Evolutionary conservation across 140 eudicot genomes (phyloP).

Genomic region (Bidens hawaiensis): DNA sequence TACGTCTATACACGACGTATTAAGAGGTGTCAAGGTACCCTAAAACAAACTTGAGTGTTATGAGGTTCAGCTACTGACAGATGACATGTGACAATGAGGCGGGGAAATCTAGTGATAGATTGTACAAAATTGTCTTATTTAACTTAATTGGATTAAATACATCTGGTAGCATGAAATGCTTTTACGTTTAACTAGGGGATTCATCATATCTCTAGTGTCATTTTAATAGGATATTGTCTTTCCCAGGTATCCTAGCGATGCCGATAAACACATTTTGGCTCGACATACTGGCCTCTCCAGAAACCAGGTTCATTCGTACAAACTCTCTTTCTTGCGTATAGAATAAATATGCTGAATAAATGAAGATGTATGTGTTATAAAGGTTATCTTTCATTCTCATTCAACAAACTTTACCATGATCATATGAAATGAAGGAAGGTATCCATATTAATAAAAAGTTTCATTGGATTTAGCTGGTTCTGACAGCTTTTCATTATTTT

Average conservation of each 20-base stretch:
- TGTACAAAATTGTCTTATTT: conserved; percentile 38
- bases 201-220: conserved; percentile 13
- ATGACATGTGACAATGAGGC: conserved; percentile 15
- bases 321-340: background rate
- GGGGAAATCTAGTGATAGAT: conserved; percentile 15
- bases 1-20: too few relatives aligned
- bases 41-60: background rate
- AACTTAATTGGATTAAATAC: conserved; percentile 11
- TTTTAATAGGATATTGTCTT: conserved; percentile 33
- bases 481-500: too few relatives aligned
- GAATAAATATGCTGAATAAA: background rate
- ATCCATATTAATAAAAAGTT: background rate
- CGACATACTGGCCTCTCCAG: conserved; percentile 98
- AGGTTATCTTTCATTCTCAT: conserved; percentile 34
- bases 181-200: conserved; percentile 16
- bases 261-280: conserved; percentile 94
- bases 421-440: conserved; percentile 17
- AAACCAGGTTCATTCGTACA: conserved; percentile 60
- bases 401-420: conserved; percentile 1
- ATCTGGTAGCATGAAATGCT: background rate
- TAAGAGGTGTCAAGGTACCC: too few relatives aligned
- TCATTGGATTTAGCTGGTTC: too few relatives aligned
- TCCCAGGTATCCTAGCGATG: conserved; percentile 99
- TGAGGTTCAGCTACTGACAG: conserved; percentile 17
- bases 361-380: background rate